phyloP scores from a whole-genome alignment of 768 basidiomycete species.

The Albatrellus ellisii region DNA sequence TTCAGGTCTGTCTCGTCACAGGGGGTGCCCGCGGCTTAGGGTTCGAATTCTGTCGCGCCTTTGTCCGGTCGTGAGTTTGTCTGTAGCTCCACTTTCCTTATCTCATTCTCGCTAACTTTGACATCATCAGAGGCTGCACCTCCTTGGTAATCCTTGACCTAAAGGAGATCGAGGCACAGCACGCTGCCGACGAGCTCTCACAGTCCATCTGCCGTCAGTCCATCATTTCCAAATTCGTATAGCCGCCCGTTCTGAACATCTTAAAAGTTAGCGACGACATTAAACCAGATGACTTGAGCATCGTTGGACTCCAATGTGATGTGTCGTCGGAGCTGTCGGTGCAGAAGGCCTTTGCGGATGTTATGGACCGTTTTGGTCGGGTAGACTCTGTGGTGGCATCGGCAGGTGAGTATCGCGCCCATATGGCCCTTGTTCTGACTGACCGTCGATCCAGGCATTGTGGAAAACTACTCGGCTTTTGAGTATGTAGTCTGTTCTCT shows the following conservation, averaged over 20 bases:
- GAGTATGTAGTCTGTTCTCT: constrained; percentile 37
- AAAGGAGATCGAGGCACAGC: constrained; percentile 50
- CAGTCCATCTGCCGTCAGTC: constrained; percentile 37
- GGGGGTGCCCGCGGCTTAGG: constrained; percentile 90
- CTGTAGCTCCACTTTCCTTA: not conserved
- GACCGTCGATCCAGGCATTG: constrained; percentile 40
- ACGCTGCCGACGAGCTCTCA: constrained; percentile 57
- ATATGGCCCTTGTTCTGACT: constrained; percentile 4
- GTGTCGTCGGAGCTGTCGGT: constrained; percentile 77
- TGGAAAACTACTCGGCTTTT: constrained; percentile 79
- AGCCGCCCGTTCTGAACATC: constrained; percentile 18
- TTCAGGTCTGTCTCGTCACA: constrained; percentile 80
- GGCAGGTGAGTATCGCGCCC: constrained; percentile 44
- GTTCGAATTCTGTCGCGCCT: constrained; percentile 81
- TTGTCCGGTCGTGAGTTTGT: constrained; percentile 62
- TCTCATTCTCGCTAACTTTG: not conserved
- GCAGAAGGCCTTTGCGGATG: constrained; percentile 50
- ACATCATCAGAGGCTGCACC: constrained; percentile 56
- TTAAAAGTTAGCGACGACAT: constrained; percentile 41
- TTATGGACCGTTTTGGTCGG: constrained; percentile 53
- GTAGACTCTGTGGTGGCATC: constrained; percentile 81
- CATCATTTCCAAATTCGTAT: constrained; percentile 1
- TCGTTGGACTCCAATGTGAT: constrained; percentile 76
- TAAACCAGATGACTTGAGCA: constrained; percentile 41
- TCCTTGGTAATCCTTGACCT: constrained; percentile 74